Percentiles rank a stretch among this genome's conserved stretches.
phyloP scores from a whole-genome alignment of 352 stramenopile genomes.

The Globisporangium paroecandrum region DNA sequence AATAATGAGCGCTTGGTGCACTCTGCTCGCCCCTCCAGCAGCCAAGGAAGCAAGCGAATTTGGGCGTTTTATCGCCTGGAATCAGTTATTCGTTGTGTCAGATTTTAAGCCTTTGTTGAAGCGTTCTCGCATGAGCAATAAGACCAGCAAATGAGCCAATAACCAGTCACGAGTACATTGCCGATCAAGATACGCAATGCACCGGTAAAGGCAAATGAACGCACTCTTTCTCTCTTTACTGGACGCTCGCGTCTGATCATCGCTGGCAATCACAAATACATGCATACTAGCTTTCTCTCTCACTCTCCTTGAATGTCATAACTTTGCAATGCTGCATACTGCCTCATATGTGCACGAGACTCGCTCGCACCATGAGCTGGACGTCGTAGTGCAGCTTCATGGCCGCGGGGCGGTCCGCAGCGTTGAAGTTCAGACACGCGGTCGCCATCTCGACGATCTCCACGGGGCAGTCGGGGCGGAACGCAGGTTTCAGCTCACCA shows the following conservation, averaged over 20 bases:
- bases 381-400: slow-evolving; percentile 65
- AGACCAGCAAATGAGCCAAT: background rate
- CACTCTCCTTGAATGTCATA: background rate
- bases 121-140: background rate
- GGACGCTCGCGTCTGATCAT: background rate
- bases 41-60: background rate
- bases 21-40: background rate
- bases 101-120: no score
- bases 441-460: slow-evolving; percentile 43
- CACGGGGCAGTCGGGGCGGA: slow-evolving; percentile 45
- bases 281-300: background rate
- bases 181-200: no score
- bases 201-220: no score
- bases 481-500: slow-evolving; percentile 38
- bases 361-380: slow-evolving; percentile 17
- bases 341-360: slow-evolving; percentile 1
- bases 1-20: background rate
- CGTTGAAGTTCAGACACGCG: slow-evolving; percentile 45
- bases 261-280: background rate
- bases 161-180: no score
- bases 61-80: background rate
- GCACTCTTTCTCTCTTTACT: background rate
- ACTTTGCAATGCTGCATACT: background rate
- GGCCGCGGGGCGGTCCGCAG: slow-evolving; percentile 44
- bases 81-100: no score